Base-by-base conservation (phyloP, 1,284 basidiomycete genomes). In the Cerrena zonata region DNA sequence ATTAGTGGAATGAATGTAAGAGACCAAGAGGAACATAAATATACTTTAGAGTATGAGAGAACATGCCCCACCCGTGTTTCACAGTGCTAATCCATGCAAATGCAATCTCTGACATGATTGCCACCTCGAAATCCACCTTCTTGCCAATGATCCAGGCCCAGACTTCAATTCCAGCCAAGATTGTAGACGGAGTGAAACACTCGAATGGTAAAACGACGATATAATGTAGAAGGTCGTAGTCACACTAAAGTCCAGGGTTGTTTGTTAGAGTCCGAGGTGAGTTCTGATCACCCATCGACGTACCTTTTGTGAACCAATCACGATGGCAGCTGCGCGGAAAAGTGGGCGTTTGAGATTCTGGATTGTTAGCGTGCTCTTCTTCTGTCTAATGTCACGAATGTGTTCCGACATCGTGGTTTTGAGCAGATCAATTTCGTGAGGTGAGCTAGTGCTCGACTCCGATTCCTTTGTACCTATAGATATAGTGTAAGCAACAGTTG, bases 121-220 rank as follows among this genome's bases (percentile, higher is more conserved):
- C 78, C 69, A 89, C 75, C 64, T 88, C 84, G 22, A 82, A 74
- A 50, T 83, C 79, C 0, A 91, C 87, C 50, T 91, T 83, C 63
- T 94, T 90, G 15, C 91, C 84, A 45, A 98, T 90, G 0, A 98
- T 76, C 95, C 94, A 98, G 2, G 90, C 92, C 96, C 96, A 99
- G 3, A 91, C 88, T 65, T 97, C 93, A 46, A 94, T 87, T 0
- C 92, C 94, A 1, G 89, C 82, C 7, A 88, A 79, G 52, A 98
- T 82, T 0, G 94, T 82, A 3, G 89, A 76, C 1, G 94, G 92
- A 0, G 91, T 93, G 58, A 94, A 93, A 2, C 91, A 84, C 50
- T 88, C 86, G 60, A 98, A 90, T 0, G 96, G 96, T 15, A 99
- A 69, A 23, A 80, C 79, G 5, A 99, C 94, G 23, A 99, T 73